Percentiles rank a stretch among this genome's conserved stretches.
Evolutionary conservation across 192 early-diverging fungal species (phyloP).

Genomic region (Fimicolochytrium jonesii): DNA sequence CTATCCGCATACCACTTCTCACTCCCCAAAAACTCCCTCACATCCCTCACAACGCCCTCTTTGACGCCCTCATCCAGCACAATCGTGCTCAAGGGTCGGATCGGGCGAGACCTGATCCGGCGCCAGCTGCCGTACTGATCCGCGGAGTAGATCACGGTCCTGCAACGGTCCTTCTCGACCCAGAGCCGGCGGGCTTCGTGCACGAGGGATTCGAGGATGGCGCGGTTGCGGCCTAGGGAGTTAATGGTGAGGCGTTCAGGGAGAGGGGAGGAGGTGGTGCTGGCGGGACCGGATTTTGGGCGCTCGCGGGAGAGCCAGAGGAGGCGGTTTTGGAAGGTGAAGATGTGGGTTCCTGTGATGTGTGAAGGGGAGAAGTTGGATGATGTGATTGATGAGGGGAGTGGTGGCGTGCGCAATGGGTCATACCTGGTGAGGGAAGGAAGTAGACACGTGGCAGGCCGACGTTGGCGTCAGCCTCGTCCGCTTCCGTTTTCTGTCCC

Average conservation of each 20-base stretch:
- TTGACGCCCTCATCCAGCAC: conserved; percentile 35
- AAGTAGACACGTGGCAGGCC: conserved; percentile 45
- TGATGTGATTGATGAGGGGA: too few species aligned
- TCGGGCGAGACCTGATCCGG: conserved; percentile 43
- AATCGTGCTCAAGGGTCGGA: conserved; percentile 43
- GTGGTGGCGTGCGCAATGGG: too few species aligned
- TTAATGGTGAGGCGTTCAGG: conserved; percentile 52
- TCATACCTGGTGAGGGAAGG: conserved; percentile 54
- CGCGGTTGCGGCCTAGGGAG: conserved; percentile 48
- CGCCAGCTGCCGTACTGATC: conserved; percentile 70
- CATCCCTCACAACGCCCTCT: conserved; percentile 30
- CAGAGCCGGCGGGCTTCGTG: conserved; percentile 51
- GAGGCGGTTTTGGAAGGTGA: conserved; percentile 46
- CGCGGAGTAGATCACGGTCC: conserved; percentile 62
- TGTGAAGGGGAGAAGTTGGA: too few species aligned
- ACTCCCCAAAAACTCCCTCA: conserved; percentile 36
- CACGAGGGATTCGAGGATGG: conserved; percentile 47
- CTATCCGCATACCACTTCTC: conserved; percentile 48
- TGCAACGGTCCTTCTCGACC: conserved; percentile 52
- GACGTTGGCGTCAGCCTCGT: background rate
- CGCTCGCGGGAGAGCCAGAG: conserved; percentile 49
- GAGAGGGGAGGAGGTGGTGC: conserved; percentile 22
- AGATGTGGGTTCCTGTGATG: conserved; percentile 55
- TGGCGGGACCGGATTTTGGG: conserved; percentile 21
- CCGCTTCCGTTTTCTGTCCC: background rate